Base-by-base conservation (phyloP, 2,329 filamentous ascomycete genomes). In the Arthrobotrys sphaeroides region DNA sequence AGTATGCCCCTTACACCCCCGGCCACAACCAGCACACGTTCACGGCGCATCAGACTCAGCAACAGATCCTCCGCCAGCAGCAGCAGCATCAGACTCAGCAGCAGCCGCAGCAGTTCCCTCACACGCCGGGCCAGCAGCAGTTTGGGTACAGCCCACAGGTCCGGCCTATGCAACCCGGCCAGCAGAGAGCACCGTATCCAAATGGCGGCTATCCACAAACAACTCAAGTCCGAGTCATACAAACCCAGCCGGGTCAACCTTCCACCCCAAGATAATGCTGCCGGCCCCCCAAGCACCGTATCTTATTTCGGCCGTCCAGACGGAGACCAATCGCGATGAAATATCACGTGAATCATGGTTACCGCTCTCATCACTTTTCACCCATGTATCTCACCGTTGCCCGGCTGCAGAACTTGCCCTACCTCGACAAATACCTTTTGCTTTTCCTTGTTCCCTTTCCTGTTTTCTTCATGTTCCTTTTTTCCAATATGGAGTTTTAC, bases 41-140 rank as follows among this genome's bases (percentile, higher is more conserved):
- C 16, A 68, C 68, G 7, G 72, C 72, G 10, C 72, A 75, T 26
- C 72, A 75, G 33, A 75, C 64, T 2, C 72, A 75, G 20, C 72
- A 75, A 33, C 64, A 68, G 47, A 68, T 75, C 43, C 26, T 68
- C 1, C 72, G 65, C 18, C 45, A 28, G 4, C 70, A 74, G 40
- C 72, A 68, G 62, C 69, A 73, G 16, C 69, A n/a, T n/a, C n/a
- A 67, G 7, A 26, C 18, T 20, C 62, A 64, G 18, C 69, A 68
- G 26, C 69, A 45, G 28, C 43, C 28, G 16, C 28, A 26, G 20
- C 57, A 26, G 12, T 74, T 55, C 16, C 51, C 69, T 12, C 51
- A 55, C 18, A 75, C 72, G 22, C 72, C 72, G 9, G 31, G 24
- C 18, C 72, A 69, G 31, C 26, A 42, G 20, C 72, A 75, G 43